Evolutionary conservation across 2,329 filamentous ascomycete genomes (phyloP), one percentile per base, ranked within the genome.

Genomic region (Pestalotiopsis sp.): DNA sequence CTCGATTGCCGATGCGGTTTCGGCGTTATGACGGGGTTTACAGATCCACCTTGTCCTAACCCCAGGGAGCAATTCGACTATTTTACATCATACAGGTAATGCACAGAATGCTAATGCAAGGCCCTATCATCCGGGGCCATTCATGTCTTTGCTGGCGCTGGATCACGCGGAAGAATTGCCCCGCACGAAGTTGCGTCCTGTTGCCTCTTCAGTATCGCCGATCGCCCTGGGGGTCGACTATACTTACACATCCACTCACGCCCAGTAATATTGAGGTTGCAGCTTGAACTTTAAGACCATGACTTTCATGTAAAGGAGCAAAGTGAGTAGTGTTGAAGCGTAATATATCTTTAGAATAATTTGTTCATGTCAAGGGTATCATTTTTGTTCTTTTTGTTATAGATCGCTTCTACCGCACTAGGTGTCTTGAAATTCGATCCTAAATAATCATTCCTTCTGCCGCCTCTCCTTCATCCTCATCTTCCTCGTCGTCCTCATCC

Each of bases 401-500:
- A 9, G 5, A 20, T 3, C 17, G 14, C 45, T 52, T 20, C 45
- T 45, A 52, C 11, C 45, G 17, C 14, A n/a, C 7, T 20, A 20
- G n/a, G 14, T 49, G 17, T 52, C 9, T 52, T 20, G 9, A 52
- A 9, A 52, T 5, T 17, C 4, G 17, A 41, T 13, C 74, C 25
- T 65, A 78, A 76, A 77, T 75, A 70, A 75, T 70, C 72, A 74
- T 73, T 52, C 70, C 72, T 66, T 74, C 72, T 36, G 72, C 62
- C 20, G 77, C 79, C 38, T 78, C 76, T 2, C 72, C 76, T 12
- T 69, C 76, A 4, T 70, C 75, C 12, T 76, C 81, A 2, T 82
- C 82, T 4, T 84, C 83, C 7, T 83, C 89, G 2, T 83, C 90
- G 2, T 92, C 90, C 41, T 95, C 91, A 71, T 97, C 93, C 59